A percentile compares a stretch with the other conserved stretches of the same genome.
Evolutionary conservation across 2,329 filamentous ascomycete species (phyloP).

Genomic region (Cadophora sp.): DNA sequence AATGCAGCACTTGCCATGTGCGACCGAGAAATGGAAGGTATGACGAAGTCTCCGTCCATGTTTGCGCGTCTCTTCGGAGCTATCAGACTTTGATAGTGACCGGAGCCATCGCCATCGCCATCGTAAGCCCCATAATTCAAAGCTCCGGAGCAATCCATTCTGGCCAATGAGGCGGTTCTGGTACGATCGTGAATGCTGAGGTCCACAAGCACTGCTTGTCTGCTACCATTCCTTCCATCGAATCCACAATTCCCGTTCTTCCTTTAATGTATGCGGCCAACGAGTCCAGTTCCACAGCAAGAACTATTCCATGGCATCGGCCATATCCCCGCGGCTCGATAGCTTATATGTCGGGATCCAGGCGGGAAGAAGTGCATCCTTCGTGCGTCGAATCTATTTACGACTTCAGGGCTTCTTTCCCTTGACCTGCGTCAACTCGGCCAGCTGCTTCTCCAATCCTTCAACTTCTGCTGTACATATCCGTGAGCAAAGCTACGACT

Average conservation of each 20-base stretch:
- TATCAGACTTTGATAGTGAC: neutral
- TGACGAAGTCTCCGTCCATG: no score
- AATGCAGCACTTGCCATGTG: neutral
- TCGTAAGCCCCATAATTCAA: neutral
- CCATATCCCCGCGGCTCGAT: neutral
- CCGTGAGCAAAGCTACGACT: slow-evolving; percentile 16
- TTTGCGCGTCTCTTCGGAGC: neutral
- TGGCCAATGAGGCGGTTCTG: no score
- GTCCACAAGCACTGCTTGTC: neutral
- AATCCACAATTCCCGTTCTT: neutral
- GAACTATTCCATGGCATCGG: neutral
- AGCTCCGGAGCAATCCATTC: neutral
- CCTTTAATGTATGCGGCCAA: neutral
- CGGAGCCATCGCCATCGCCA: neutral
- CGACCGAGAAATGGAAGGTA: neutral
- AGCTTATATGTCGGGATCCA: neutral
- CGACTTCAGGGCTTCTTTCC: slow-evolving; percentile 25
- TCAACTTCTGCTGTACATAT: slow-evolving; percentile 26
- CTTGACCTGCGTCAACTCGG: slow-evolving; percentile 23
- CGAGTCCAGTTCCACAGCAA: neutral
- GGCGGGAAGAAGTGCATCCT: neutral
- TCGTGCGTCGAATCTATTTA: neutral
- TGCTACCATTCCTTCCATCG: neutral
- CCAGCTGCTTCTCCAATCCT: slow-evolving; percentile 28
- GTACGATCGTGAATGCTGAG: no score